Evolutionary conservation across 164 flowering plant species (phyloP).

Genomic region (Annona squamosa): DNA sequence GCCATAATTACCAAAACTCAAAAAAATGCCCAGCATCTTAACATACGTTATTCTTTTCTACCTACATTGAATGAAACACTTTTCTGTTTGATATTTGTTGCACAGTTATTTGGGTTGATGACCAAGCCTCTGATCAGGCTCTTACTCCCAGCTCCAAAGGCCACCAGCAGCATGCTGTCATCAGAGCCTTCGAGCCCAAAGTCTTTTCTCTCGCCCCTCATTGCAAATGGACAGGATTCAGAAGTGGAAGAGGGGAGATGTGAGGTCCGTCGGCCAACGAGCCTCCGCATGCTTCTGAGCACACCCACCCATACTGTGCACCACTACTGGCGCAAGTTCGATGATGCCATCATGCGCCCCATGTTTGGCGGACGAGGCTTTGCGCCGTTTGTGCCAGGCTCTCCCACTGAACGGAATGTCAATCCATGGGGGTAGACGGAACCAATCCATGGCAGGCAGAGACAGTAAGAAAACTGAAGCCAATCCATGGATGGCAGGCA

Average conservation of each 20-base stretch:
- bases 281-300: slow-evolving; percentile 57
- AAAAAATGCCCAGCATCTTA: no score
- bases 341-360: slow-evolving; percentile 79
- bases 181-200: slow-evolving; percentile 61
- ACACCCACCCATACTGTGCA: slow-evolving; percentile 67
- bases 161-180: slow-evolving; percentile 29
- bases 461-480: no score
- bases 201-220: slow-evolving; percentile 55
- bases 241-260: slow-evolving; percentile 27
- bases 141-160: slow-evolving; percentile 44
- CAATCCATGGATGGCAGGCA: no score
- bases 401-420: slow-evolving; percentile 53
- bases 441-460: not conserved
- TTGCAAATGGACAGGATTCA: slow-evolving; percentile 42
- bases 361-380: slow-evolving; percentile 95
- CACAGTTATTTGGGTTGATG: slow-evolving; percentile 65
- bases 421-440: slow-evolving; percentile 19
- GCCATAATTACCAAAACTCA: no score
- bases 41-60: no score
- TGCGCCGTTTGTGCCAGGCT: slow-evolving; percentile 66
- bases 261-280: slow-evolving; percentile 39
- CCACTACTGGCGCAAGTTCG: slow-evolving; percentile 82
- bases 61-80: no score
- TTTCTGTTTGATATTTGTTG: not conserved
- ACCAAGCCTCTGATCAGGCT: slow-evolving; percentile 70